A percentile compares a stretch with the other conserved stretches of the same genome.
phyloP scores from a whole-genome alignment of 2,329 filamentous ascomycete species.

The Purpureocillium takamizusanense region DNA sequence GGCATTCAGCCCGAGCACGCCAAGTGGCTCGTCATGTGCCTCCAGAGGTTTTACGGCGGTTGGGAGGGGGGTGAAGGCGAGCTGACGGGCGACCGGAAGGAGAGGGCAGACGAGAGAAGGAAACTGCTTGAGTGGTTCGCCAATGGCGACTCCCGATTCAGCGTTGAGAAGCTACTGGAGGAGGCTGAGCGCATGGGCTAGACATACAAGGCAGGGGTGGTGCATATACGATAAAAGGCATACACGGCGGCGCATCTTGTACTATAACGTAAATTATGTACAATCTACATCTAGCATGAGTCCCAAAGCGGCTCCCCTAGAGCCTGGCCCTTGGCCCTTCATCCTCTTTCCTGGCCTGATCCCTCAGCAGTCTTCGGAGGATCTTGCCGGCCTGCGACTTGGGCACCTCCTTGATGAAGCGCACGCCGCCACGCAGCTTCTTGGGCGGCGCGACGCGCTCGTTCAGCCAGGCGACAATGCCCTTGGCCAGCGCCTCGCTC shows the following conservation, averaged over 20 bases:
- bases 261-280: neutral
- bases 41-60: conserved; percentile 87
- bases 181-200: conserved; percentile 74
- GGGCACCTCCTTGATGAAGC: conserved; percentile 58
- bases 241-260: neutral
- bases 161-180: conserved; percentile 74
- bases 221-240: neutral
- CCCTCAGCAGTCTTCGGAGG: conserved; percentile 39
- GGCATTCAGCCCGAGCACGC: conserved; percentile 74
- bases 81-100: conserved; percentile 31
- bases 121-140: conserved; percentile 75
- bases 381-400: conserved; percentile 55
- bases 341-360: conserved; percentile 26
- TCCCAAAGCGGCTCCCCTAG: conserved; percentile 9
- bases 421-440: conserved; percentile 60
- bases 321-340: conserved; percentile 23
- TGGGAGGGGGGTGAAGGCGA: conserved; percentile 37
- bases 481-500: conserved; percentile 21
- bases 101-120: conserved; percentile 54
- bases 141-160: conserved; percentile 68
- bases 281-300: neutral
- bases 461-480: conserved; percentile 31
- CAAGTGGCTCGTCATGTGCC: conserved; percentile 82
- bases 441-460: conserved; percentile 58
- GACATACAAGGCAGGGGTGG: conserved; percentile 2